phyloP scores from a whole-genome alignment of 148 eudicot species.

The Linanthus parryae region DNA sequence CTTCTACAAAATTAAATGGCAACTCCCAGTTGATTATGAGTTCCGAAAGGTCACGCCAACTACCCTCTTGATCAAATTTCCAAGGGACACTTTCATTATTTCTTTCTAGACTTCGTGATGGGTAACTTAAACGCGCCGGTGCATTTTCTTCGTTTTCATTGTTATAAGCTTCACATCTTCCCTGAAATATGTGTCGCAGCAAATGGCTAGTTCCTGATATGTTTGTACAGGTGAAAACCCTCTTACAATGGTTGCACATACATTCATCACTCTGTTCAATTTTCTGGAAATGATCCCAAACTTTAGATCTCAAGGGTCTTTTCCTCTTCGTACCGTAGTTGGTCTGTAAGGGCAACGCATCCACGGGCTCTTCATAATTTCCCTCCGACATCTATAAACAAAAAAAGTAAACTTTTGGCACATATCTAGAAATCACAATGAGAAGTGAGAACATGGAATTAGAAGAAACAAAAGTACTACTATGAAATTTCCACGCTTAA shows the following conservation, averaged over 20 bases:
- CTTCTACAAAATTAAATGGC: constrained; percentile 8
- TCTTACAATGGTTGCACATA: constrained; percentile 8
- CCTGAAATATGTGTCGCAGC: constrained; percentile 14
- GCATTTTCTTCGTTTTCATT: neutral
- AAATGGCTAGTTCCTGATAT: constrained; percentile 16
- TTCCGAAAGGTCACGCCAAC: constrained; percentile 2
- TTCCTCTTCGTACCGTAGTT: no score
- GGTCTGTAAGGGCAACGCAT: no score
- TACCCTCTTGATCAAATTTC: neutral
- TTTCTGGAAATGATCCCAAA: constrained; percentile 14
- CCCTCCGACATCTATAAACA: no score
- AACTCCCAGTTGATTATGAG: constrained; percentile 7
- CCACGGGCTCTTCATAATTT: no score
- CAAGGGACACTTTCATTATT: neutral
- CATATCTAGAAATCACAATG: no score
- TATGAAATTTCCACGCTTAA: no score
- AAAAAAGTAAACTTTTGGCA: no score
- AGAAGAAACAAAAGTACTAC: no score
- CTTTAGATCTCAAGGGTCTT: constrained; percentile 11
- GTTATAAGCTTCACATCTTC: constrained; percentile 12
- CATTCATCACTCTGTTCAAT: constrained; percentile 12
- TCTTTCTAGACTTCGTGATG: neutral
- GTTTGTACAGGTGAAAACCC: constrained; percentile 10
- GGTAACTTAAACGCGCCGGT: neutral
- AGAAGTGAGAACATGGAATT: no score